Conservation (phyloP, 257 asterid species). For the Euphrasia confusa region DNA sequence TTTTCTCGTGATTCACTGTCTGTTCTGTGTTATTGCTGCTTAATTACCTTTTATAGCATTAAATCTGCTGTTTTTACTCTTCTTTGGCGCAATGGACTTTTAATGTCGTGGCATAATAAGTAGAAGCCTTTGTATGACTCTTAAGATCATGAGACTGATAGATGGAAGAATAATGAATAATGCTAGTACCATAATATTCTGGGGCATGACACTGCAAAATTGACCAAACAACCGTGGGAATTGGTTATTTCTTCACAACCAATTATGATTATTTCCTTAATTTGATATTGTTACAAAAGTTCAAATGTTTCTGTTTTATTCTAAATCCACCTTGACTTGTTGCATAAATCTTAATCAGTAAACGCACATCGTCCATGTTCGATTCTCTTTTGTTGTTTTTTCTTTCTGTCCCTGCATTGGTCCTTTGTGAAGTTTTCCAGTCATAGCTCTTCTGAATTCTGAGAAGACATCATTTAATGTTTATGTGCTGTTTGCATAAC, state of each 20-base stretch:
- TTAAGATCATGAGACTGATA: not conserved
- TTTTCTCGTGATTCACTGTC: not conserved
- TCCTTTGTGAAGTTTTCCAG: not conserved
- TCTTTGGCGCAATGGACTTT: conserved; percentile 1
- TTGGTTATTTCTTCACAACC: not conserved
- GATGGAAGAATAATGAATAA: not conserved
- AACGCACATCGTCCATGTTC: not conserved
- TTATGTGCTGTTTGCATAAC: no score
- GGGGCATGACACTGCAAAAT: no score
- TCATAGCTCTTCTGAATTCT: not conserved
- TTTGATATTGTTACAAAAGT: not conserved
- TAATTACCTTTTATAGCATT: not conserved
- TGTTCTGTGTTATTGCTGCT: conserved; percentile 10
- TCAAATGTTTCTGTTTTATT: not conserved
- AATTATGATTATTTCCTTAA: not conserved
- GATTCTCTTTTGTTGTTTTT: not conserved
- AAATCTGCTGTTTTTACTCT: conserved; percentile 15
- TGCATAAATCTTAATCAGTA: not conserved
- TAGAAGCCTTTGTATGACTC: not conserved
- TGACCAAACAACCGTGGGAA: no score
- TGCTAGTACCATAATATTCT: not conserved
- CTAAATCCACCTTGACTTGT: not conserved
- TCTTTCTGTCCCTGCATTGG: not conserved
- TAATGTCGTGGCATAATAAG: not conserved
- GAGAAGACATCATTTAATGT: no score